Evolutionary conservation across 805 yeast species (phyloP).

Genomic region (Pichia heedii): DNA sequence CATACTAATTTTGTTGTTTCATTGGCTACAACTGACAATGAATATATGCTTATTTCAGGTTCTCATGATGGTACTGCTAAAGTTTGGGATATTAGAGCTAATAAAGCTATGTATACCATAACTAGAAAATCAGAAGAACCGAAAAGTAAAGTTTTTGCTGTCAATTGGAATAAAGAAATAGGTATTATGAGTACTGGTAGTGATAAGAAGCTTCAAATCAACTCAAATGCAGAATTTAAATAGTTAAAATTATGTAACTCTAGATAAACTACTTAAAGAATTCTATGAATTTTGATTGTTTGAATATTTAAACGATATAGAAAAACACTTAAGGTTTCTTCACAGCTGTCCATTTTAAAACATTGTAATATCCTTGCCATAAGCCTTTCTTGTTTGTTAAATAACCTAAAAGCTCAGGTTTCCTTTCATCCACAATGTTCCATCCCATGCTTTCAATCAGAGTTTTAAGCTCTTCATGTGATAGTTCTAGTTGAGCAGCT

Average conservation of each 20-base stretch:
- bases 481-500: conserved; percentile 67
- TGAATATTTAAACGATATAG: no score
- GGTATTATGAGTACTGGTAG: conserved; percentile 92
- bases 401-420: conserved; percentile 45
- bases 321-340: conserved; percentile 1
- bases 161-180: conserved; percentile 69
- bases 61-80: conserved; percentile 94
- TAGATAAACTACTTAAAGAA: no score
- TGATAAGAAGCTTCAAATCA: conserved; percentile 87
- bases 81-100: conserved; percentile 93
- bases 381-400: conserved; percentile 55
- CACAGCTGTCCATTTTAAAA: conserved; percentile 44
- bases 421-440: conserved; percentile 33
- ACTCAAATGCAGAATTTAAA: conserved; percentile 28
- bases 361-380: conserved; percentile 75
- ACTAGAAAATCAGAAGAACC: conserved; percentile 55
- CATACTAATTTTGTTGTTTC: conserved; percentile 87
- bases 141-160: conserved; percentile 70
- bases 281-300: no score
- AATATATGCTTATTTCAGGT: conserved; percentile 76
- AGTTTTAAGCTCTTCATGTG: conserved; percentile 55
- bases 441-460: conserved; percentile 57
- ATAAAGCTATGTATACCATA: conserved; percentile 71
- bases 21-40: conserved; percentile 67
- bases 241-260: conserved; percentile 7